Evolutionary conservation across 1,139 yeast species (phyloP), one percentile per base, ranked within the genome.

Genomic region (Zygoascus hellenicus): DNA sequence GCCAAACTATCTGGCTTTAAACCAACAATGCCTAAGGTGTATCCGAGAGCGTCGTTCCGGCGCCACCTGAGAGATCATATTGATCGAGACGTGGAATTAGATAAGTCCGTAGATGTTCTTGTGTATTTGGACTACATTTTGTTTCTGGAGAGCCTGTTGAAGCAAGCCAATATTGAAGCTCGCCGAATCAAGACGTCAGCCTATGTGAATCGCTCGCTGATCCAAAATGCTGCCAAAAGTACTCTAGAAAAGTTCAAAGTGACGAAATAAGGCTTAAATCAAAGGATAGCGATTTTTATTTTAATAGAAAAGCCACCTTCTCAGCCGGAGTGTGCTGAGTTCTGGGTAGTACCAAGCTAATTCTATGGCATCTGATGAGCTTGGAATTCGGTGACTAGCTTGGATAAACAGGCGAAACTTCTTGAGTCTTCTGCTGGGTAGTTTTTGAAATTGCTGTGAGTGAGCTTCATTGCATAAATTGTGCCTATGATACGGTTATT

Each of bases 91-190:
- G 35, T 28, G 13, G 41, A 39, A 31, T 40, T 54, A 9, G 42
- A 47, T 5, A 45, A 46, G 11, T 51, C 39, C 11, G 52, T 51
- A 1, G 58, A 54, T 42, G 47, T 54, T 16, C 45, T 54, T 36
- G 51, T 58, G 6, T 58, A 57, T 41, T 49, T 58, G 16, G 54
- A 58, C 41, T 58, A 58, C 36, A 43, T 58, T n/a, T 42, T 58
- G 29, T 58, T 57, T 45, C 53, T 58, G 5, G 51, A 58, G 38
- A 42, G 50, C 32, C 46, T 56, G 7, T 40, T 56, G 33, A 47
- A 51, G 26, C 47, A 47, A 16, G 58, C 59, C 14, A 38, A 46
- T 17, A 37, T 47, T 13, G 54, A 49, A 32, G 51, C 56, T 7
- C 45, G 41, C 7, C 41, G 43, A n/a, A 47, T 38, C 6, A 48